These are phyloP conservation scores for Cyphellophora attinorum DNA, from an alignment of 2,329 filamentous ascomycete species.

Conservation along the genomic window DNA sequence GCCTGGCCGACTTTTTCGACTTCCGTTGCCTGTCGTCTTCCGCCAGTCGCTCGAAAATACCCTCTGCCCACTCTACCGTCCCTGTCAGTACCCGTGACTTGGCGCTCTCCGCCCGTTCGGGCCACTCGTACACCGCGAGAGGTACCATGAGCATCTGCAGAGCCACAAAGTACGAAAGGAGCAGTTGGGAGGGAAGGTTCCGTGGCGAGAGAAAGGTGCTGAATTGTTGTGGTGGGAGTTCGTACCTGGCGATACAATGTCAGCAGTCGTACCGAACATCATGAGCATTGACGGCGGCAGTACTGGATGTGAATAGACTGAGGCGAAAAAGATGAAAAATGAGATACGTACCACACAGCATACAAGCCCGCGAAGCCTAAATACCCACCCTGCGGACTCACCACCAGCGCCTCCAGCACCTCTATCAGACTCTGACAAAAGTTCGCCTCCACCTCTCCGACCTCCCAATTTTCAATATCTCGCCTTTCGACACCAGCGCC, in stretches of 20 bases:
- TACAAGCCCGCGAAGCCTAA: conserved; percentile 33
- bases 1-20: too few relatives aligned
- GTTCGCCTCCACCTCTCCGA: conserved; percentile 20
- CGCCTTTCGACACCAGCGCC: too few relatives aligned
- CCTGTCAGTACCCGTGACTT: conserved; percentile 11
- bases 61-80: conserved; percentile 30
- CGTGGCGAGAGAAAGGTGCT: conserved; percentile 32
- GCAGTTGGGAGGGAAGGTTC: conserved; percentile 32
- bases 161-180: conserved; percentile 39
- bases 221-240: conserved; percentile 31
- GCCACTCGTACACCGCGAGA: conserved; percentile 24
- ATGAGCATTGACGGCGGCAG: not conserved
- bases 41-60: conserved; percentile 22
- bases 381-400: conserved; percentile 23
- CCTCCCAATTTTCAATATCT: conserved; percentile 18
- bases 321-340: too few relatives aligned
- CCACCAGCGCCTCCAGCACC: conserved; percentile 14
- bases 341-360: conserved; percentile 21
- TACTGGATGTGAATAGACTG: not conserved
- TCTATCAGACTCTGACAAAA: conserved; percentile 18
- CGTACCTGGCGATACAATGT: too few relatives aligned
- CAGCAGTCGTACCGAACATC: too few relatives aligned
- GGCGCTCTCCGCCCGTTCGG: conserved; percentile 11
- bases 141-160: conserved; percentile 35
- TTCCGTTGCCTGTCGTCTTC: conserved; percentile 20